These are phyloP conservation scores for Aspergillus aculeatinus DNA, from an alignment of 2,329 filamentous ascomycete species.

Conservation along the genomic window DNA sequence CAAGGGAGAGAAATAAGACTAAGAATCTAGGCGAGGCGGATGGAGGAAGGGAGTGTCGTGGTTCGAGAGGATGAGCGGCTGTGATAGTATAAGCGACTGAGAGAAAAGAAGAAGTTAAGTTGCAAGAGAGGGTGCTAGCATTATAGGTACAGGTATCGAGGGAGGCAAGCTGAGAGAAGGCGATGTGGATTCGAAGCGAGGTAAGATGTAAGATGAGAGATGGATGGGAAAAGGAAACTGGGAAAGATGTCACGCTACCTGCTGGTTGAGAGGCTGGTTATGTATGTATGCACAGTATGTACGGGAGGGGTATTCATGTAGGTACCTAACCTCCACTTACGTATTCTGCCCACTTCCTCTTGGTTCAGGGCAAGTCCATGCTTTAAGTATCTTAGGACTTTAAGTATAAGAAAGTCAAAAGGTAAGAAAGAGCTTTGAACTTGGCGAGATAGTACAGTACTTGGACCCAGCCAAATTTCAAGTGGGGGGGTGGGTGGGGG, in stretches of 20 bases:
- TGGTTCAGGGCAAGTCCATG: neutral
- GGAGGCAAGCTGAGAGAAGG: neutral
- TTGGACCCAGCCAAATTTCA: neutral
- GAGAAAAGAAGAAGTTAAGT: neutral
- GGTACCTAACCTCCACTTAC: conserved; percentile 5
- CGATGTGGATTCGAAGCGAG: too few species aligned
- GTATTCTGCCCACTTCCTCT: neutral
- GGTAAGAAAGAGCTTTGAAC: neutral
- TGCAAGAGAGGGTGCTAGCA: neutral
- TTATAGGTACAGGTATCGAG: neutral
- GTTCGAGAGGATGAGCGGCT: neutral
- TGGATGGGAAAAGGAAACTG: neutral
- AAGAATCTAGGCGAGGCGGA: neutral
- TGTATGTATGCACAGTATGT: neutral
- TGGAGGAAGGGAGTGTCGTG: neutral
- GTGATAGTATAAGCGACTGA: neutral
- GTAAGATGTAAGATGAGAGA: neutral
- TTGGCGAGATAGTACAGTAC: neutral
- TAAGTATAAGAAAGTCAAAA: neutral
- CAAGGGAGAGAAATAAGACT: neutral
- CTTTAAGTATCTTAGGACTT: neutral
- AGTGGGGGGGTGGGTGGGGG: neutral
- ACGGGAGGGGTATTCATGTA: neutral
- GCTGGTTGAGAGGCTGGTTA: neutral
- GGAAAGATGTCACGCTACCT: conserved; percentile 1